Evolutionary conservation across 306 rosid species (phyloP).

Genomic region (Cotoneaster glaucophyllus): DNA sequence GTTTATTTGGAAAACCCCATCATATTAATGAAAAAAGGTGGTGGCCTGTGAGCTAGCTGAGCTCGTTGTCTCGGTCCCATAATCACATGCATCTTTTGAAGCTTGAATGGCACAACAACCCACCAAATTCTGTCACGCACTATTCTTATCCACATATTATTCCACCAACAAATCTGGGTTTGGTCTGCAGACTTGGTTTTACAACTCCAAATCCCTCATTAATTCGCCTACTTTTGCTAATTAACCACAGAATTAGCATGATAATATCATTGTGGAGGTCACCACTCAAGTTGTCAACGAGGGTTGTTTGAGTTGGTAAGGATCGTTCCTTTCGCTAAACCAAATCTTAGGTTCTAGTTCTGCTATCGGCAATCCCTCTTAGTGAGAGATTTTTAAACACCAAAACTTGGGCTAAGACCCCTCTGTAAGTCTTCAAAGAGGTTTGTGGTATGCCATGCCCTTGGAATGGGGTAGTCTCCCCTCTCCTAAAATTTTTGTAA

Average conservation of each 20-base stretch:
- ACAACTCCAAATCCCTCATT: neutral
- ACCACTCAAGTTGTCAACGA: too few relatives aligned
- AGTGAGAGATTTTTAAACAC: too few relatives aligned
- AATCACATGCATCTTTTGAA: conserved; percentile 11
- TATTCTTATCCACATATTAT: neutral
- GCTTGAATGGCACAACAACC: neutral
- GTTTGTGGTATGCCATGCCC: too few relatives aligned
- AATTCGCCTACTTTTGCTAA: neutral
- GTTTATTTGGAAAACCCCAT: neutral
- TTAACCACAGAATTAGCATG: neutral
- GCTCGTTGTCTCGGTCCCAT: conserved; percentile 9
- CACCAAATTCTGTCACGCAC: neutral
- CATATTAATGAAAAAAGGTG: neutral
- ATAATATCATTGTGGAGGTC: too few relatives aligned
- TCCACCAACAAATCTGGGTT: neutral
- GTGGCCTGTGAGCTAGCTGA: neutral
- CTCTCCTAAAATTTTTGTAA: too few relatives aligned
- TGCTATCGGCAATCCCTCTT: too few relatives aligned
- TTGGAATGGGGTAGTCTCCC: too few relatives aligned
- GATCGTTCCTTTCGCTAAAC: too few relatives aligned
- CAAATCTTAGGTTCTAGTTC: too few relatives aligned
- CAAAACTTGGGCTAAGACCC: too few relatives aligned
- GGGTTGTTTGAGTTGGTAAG: too few relatives aligned
- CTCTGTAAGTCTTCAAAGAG: too few relatives aligned
- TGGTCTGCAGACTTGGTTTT: neutral